Evolutionary conservation across 495 filamentous ascomycete species (phyloP).

Genomic region (Trichoderma reesei): DNA sequence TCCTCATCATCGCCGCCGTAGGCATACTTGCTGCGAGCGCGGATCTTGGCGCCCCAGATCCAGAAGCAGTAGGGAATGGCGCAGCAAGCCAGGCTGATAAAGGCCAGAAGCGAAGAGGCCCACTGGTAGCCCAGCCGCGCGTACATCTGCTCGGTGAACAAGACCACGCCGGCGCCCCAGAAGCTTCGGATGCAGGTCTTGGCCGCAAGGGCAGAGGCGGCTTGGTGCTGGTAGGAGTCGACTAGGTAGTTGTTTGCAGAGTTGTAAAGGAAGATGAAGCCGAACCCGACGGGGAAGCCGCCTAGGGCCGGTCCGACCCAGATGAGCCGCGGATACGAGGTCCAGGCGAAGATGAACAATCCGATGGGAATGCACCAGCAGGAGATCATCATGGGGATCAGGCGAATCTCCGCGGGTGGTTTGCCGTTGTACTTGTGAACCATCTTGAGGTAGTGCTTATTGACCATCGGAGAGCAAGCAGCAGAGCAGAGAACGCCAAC

Average conservation of each 20-base stretch:
- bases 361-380: slow-evolving; percentile 74
- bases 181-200: slow-evolving; percentile 72
- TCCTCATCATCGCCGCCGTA: slow-evolving; percentile 42
- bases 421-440: slow-evolving; percentile 49
- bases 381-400: slow-evolving; percentile 77
- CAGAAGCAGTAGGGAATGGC: slow-evolving; percentile 70
- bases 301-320: slow-evolving; percentile 67
- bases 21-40: slow-evolving; percentile 54
- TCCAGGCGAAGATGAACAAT: slow-evolving; percentile 80
- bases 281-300: slow-evolving; percentile 71
- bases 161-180: slow-evolving; percentile 65
- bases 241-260: slow-evolving; percentile 75
- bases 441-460: slow-evolving; percentile 63
- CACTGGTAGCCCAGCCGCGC: slow-evolving; percentile 60
- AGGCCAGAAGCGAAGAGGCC: slow-evolving; percentile 61
- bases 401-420: slow-evolving; percentile 63
- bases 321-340: slow-evolving; percentile 51
- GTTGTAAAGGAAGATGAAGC: slow-evolving; percentile 82
- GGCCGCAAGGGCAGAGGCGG: slow-evolving; percentile 75
- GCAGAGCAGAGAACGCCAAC: slow-evolving; percentile 57
- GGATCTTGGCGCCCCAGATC: slow-evolving; percentile 59
- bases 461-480: slow-evolving; percentile 57
- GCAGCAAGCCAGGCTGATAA: slow-evolving; percentile 63
- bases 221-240: slow-evolving; percentile 76
- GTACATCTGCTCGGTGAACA: slow-evolving; percentile 81